These are phyloP conservation scores for Auriscalpium vulgare DNA, from an alignment of 768 basidiomycete genomes.

Conservation along the genomic window DNA sequence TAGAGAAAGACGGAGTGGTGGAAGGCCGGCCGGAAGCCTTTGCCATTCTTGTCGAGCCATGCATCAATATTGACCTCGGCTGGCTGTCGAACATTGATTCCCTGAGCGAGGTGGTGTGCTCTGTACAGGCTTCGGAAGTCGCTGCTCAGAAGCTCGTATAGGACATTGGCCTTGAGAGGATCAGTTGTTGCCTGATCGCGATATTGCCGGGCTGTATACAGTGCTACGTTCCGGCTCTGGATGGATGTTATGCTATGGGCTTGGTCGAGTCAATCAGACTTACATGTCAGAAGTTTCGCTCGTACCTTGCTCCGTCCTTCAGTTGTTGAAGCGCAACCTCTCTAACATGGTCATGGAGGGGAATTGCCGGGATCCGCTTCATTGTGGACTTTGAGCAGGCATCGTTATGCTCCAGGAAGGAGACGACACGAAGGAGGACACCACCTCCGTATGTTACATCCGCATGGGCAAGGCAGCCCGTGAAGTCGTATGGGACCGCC, in stretches of 20 bases:
- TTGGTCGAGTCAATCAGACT: background rate
- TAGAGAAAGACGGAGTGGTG: conserved; percentile 21
- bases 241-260: background rate
- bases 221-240: conserved; percentile 1
- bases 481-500: conserved; percentile 16
- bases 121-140: conserved; percentile 20
- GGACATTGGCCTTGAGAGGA: conserved; percentile 8
- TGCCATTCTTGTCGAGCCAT: conserved; percentile 18
- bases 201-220: background rate
- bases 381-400: conserved; percentile 17
- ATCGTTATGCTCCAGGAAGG: conserved; percentile 22
- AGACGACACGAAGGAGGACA: no score
- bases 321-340: conserved; percentile 14
- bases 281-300: background rate
- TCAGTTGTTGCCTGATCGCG: background rate
- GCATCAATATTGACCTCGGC: conserved; percentile 16
- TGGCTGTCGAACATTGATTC: conserved; percentile 5
- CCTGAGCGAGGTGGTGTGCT: conserved; percentile 13
- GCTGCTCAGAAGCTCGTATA: conserved; percentile 13
- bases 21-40: conserved; percentile 9
- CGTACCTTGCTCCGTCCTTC: conserved; percentile 3
- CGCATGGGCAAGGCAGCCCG: conserved; percentile 28
- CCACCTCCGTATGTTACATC: conserved; percentile 21
- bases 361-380: conserved; percentile 19
- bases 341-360: conserved; percentile 27